Evolutionary conservation across 2,329 filamentous ascomycete genomes (phyloP), one percentile per base, ranked within the genome.

Genomic region (Sporothrix inflata): DNA sequence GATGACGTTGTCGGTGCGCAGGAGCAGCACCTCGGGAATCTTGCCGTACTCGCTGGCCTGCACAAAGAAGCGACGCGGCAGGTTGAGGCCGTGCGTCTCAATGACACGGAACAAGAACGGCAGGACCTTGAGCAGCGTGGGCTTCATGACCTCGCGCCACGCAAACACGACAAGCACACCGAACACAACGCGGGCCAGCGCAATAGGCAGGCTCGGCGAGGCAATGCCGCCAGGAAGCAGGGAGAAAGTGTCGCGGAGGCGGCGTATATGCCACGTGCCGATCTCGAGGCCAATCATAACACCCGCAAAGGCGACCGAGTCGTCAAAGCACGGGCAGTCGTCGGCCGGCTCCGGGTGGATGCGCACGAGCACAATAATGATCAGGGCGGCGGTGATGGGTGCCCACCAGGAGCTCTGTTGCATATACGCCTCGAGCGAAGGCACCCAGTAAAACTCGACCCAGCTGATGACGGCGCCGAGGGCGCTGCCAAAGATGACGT

Each of bases 261-360:
- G 86, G 1, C 88, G 87, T 77, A 92, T 93, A 77, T 94, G 92
- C 95, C 94, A 98, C 8, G 89, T 91, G 11, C 92, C 95, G 73
- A 92, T 82, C 77, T 97, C 92, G 63, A 93, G 84, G 0, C 96
- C 96, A 77, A 98, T 92, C 71, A 97, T 87, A 27, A 98, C 94
- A 1, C 93, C 95, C 24, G 94, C 91, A 81, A 98, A 98, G 3
- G 94, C 91, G 66, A 98, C 93, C 77, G 93, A 97, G 82, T 98
- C 95, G 79, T 98, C 95, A 79, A 97, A 98, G 81, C 95, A 98
- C 4, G 95, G 95, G 76, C 96, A 99, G 80, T 98, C 94, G 79
- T 99, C 96, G 1, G 94, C 96, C 0, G 96, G 96, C 78, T 99
- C 96, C 0, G 96, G 96, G 78, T 99, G 95, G 42, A 98, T 90